Evolutionary conservation across 148 eudicot genomes (phyloP), one percentile per base, ranked within the genome.

Genomic region (Fagopyrum tataricum): DNA sequence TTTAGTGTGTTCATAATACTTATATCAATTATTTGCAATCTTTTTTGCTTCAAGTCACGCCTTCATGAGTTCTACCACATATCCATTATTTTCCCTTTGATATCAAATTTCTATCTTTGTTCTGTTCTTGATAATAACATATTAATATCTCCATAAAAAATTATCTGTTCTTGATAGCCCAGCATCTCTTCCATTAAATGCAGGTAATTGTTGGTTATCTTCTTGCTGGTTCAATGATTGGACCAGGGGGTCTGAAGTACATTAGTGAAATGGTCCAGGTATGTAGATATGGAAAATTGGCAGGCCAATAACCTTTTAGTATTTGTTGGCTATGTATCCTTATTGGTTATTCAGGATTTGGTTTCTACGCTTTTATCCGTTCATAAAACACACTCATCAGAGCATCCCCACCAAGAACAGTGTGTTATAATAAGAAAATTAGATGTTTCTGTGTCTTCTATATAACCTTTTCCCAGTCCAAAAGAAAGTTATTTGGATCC

Each of bases 231-330:
- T 96, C 99, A 72, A 73, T 96, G 75, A 75, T 96, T 75, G 99
- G 99, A 72, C 99, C 99, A 51, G 99, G 99, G 59, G 99, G 99
- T 75, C 78, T 96, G 71, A 88, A 87, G 51, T 92, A 82, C 76
- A 85, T 96, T 73, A 90, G 92, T 84, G 99, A 96, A 81, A 82
- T 96, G 96, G 99, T 96, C 59, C 99, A 94, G 97, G 98, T 94
- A 81, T 74, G 85, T 78, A 61, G 39, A 44, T 52, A 13, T 47
- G 37, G 23, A 56, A 26, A n/a, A 18, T 17, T 20, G 26, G 7
- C 20, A 51, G 37, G 37, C 24, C 31, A 49, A 40, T 24, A 70
- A 23, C 18, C 20, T 9, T 62, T 18, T n/a, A 12, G 11, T 64
- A 20, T 79, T 14, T 72, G 49, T 72, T 72, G 51, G 59, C 53